Base-by-base conservation (phyloP, 2,329 filamentous ascomycete species). In the Aspergillus costaricaensis region DNA sequence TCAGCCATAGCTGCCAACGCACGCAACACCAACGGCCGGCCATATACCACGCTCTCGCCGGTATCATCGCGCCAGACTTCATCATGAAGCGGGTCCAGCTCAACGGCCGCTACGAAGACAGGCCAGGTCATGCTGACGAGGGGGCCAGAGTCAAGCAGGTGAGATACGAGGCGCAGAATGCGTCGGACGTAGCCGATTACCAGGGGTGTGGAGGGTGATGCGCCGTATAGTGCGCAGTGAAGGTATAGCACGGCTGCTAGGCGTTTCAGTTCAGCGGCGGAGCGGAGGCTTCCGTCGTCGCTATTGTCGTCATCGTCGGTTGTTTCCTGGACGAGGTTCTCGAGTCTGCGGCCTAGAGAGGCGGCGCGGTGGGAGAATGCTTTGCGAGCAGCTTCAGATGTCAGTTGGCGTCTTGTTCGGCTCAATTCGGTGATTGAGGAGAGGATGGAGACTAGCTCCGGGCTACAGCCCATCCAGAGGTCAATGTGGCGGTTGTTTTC, bases 391-490 rank as follows among this genome's bases (percentile, higher is more conserved):
- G 67, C 60, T 12, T 73, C 63, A 1, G 71, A 69, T 8, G 60
- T 58, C 5, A 68, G 57, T 10, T 71, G 70, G 7, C 76, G 69
- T 36, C 72, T 67, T 10, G 68, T 68, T 5, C 78, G 72, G 4
- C 79, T 80, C 14, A 83, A 68, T 51, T 83, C 81, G 0, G 79
- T 82, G 21, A 82, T 81, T 0, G 74, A 73, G n/a, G 78, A 81
- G 4, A 83, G 66, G 3, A 83, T 77, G 1, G 77, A 76, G 3
- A 80, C 79, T 36, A 83, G 68, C 17, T 77, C 76, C 0, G 81
- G 79, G 47, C 80, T 82, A 52, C 80, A 82, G 0, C 80, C 80
- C 71, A 82, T 80, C 81, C 81, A 83, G 0, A 74, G 65, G 58
- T 80, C 75, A 41, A 79, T 76, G 0, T 72, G 71, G 23, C 74